Evolutionary conservation across 2,329 filamentous ascomycete species (phyloP).

Genomic region (Pseudogymnoascus sp.): DNA sequence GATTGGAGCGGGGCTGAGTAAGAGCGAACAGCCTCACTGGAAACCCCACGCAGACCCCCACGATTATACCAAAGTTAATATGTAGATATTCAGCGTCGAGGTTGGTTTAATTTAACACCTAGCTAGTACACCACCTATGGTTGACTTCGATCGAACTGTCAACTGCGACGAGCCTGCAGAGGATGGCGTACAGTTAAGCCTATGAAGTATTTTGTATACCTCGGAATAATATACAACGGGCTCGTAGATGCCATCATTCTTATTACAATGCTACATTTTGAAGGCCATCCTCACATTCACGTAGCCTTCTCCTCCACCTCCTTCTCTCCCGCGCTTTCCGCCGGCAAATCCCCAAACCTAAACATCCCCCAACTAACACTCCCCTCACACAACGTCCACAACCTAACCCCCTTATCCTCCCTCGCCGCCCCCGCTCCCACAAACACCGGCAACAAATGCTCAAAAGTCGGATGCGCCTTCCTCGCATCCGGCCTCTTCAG

Average conservation of each 20-base stretch:
- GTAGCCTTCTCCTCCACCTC: background rate
- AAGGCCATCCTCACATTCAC: constrained; percentile 3
- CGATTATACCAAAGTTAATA: background rate
- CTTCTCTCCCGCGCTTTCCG: background rate
- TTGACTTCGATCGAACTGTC: too few species aligned
- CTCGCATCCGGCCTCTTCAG: constrained; percentile 48
- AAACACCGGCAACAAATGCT: constrained; percentile 56
- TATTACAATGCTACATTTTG: constrained; percentile 52
- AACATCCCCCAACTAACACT: constrained; percentile 51
- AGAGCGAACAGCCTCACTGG: background rate
- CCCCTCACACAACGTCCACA: constrained; percentile 44
- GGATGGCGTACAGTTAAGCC: too few species aligned
- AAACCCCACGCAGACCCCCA: background rate
- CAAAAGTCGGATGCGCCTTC: constrained; percentile 57
- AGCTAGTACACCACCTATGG: too few species aligned
- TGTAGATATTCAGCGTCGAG: background rate
- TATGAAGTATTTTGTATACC: too few species aligned
- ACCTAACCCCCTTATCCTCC: constrained; percentile 36
- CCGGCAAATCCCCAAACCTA: constrained; percentile 34
- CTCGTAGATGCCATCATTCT: constrained; percentile 53
- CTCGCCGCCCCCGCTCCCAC: constrained; percentile 51
- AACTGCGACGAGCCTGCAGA: too few species aligned
- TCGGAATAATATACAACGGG: background rate
- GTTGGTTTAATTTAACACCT: background rate
- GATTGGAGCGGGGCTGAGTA: too few species aligned